Percentiles rank a stretch among this genome's conserved stretches.
These are phyloP conservation scores for Prunus yedoensis DNA, from an alignment of 331 rosid genomes.

Conservation along the genomic window DNA sequence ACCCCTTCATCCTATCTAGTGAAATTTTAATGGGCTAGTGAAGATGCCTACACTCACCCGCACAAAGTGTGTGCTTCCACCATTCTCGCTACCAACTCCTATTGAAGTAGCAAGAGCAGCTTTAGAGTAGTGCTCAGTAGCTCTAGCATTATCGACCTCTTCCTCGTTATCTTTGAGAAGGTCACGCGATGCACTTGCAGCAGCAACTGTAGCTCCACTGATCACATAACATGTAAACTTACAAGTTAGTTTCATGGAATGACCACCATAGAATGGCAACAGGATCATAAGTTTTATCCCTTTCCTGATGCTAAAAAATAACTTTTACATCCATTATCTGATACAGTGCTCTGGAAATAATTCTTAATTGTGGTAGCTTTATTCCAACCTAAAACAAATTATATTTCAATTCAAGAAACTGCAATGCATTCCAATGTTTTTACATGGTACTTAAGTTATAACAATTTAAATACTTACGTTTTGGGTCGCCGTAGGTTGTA, in stretches of 20 bases:
- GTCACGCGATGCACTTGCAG: constrained; percentile 44
- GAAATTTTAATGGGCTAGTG: not conserved
- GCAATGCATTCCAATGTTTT: not conserved
- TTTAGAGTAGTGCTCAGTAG: constrained; percentile 37
- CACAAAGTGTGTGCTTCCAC: constrained; percentile 53
- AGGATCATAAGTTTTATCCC: not conserved
- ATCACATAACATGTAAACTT: constrained; percentile 20
- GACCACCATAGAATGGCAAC: not conserved
- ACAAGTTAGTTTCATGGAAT: constrained; percentile 6
- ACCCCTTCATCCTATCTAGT: not conserved
- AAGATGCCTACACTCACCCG: constrained; percentile 49
- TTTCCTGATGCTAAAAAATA: not conserved
- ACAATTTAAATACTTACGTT: constrained; percentile 38
- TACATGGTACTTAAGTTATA: not conserved
- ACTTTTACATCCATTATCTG: not conserved
- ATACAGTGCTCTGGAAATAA: not conserved
- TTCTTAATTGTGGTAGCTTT: not conserved
- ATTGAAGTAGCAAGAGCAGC: constrained; percentile 55
- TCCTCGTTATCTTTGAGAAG: constrained; percentile 52
- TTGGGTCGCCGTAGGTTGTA: constrained; percentile 80
- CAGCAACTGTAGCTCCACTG: constrained; percentile 54
- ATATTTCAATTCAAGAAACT: not conserved
- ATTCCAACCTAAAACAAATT: not conserved
- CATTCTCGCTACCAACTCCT: constrained; percentile 65
- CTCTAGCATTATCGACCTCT: constrained; percentile 44